Evolutionary conservation across 2,329 filamentous ascomycete species (phyloP), one percentile per base, ranked within the genome.

Genomic region (Lizonia empirigonia): DNA sequence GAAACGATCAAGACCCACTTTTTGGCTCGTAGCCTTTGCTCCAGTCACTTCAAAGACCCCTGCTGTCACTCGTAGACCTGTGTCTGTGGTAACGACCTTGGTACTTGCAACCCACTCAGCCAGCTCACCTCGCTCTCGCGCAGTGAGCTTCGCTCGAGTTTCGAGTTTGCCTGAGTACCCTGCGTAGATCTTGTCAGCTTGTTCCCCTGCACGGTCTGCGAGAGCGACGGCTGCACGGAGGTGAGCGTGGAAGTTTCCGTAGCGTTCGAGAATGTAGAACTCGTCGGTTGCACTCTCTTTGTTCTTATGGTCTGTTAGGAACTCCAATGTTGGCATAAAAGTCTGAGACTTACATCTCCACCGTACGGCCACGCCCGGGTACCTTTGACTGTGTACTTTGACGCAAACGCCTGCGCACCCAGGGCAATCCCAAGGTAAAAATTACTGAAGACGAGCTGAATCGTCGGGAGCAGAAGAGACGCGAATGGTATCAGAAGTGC

Each of bases 11-110:
- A 88, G 69, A 0, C 83, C 84, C 1, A 85, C 79, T 58, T 80
- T 85, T 45, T 74, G 73, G 0, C 79, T 78, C 0, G 85, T 87
- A 0, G 84, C 77, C 53, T 81, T 79, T 0, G 83, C 77, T 0
- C 82, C 85, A 0, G 84, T 85, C 5, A 86, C 81, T 64, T 88
- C 85, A 60, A 88, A 88, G 2, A 87, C 77, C 0, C 84, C 84
- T 0, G 77, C 71, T 0, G 85, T 85, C 3, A 88, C 82, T 4
- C 77, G 69, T 13, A 88, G 68, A 0, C 78, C 79, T 0, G 80
- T 82, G 52, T 88, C 84, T 0, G 85, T 88, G 1, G 82, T 78
- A 2, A 85, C 81, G 0, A 87, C 80, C 69, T 88, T 88, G 34
- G 81, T 76, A 50, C 80, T 84, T 1, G 84, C 84, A 4, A 88